Percentiles rank a stretch among this genome's conserved stretches.
These are phyloP conservation scores for Claviceps capensis DNA, from an alignment of 2,329 filamentous ascomycete genomes.

Conservation along the genomic window DNA sequence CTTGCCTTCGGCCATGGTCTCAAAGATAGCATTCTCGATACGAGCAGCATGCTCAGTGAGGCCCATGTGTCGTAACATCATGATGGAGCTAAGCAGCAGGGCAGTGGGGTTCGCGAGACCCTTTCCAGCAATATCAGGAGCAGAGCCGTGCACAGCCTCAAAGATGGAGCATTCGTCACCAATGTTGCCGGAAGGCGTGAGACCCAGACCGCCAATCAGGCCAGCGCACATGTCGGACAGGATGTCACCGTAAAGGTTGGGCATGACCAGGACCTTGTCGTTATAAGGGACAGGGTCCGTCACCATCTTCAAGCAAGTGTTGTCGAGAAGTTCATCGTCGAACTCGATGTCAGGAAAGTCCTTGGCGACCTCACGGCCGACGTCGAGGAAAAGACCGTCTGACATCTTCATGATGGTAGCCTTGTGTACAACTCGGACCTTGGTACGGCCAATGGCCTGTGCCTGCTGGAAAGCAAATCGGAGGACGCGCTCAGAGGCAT, in stretches of 20 bases:
- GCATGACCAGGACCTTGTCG: conserved; percentile 96
- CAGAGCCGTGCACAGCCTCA: conserved; percentile 96
- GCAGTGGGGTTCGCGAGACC: conserved; percentile 94
- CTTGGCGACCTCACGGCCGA: conserved; percentile 74
- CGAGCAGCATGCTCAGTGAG: conserved; percentile 68
- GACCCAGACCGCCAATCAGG: conserved; percentile 91
- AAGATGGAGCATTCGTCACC: conserved; percentile 99
- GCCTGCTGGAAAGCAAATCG: conserved; percentile 98
- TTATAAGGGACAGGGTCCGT: conserved; percentile 94
- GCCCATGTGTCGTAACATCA: conserved; percentile 99
- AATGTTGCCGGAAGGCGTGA: conserved; percentile 96
- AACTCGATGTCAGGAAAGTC: conserved; percentile 95
- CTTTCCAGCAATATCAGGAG: conserved; percentile 93
- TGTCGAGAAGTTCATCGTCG: conserved; percentile 95
- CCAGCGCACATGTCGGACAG: conserved; percentile 99
- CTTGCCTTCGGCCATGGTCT: conserved; percentile 92
- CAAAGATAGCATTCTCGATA: conserved; percentile 93
- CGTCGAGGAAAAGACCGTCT: conserved; percentile 92
- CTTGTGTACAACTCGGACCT: conserved; percentile 98
- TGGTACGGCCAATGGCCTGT: conserved; percentile 80
- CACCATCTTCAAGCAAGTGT: conserved; percentile 98
- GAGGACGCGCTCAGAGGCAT: conserved; percentile 88
- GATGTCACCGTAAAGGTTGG: conserved; percentile 99
- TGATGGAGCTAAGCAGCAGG: conserved; percentile 87
- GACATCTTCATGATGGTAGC: conserved; percentile 99